Evolutionary conservation across 305 asterid genomes (phyloP), one percentile per base, ranked within the genome.

Genomic region (Fraxinus greggii): DNA sequence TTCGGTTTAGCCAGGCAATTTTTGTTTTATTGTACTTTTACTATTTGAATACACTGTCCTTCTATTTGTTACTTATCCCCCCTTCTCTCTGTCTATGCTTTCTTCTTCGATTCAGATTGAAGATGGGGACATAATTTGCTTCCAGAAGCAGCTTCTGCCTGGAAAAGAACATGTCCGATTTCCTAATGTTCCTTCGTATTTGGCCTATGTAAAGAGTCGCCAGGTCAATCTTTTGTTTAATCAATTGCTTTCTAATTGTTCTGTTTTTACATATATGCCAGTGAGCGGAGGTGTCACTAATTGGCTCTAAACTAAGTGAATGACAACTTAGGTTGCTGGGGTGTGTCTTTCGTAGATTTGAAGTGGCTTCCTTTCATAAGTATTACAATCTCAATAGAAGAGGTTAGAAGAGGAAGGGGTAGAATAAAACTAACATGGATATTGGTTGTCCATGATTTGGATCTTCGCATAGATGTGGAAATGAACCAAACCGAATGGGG

Each of bases 81-180:
- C 59, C 56, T 9, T 9, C 13, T 54, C 80, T 59, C 74, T 59
- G 5, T 32, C 33, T 17, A 5, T 78, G 31, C 23, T 17, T 40
- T 36, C 42, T 33, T 48, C 23, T 38, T 70, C 70, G 59, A 67
- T 28, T 76, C 83, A 89, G 92, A 89, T 89, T 83, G 92, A 89
- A 88, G 90, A 89, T 76, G 92, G 92, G 59, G 92, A 89, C 83
- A 84, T 89, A 75, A 85, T 89, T 79, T 89, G 89, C 88, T 88
- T 88, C 77, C 92, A 89, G 79, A 89, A 88, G 45, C 75, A 78
- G 19, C 85, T 79, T 78, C 86, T 72, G 56, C 75, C 84, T 26
- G 89, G 85, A 82, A 80, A 78, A 75, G 90, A 83, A 59, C 86
- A 81, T 36, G 83, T 79, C 67, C 90, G 92, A 24, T 86, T 83